Conservation (phyloP, 345 rosid genomes). For the Salix exigua region DNA sequence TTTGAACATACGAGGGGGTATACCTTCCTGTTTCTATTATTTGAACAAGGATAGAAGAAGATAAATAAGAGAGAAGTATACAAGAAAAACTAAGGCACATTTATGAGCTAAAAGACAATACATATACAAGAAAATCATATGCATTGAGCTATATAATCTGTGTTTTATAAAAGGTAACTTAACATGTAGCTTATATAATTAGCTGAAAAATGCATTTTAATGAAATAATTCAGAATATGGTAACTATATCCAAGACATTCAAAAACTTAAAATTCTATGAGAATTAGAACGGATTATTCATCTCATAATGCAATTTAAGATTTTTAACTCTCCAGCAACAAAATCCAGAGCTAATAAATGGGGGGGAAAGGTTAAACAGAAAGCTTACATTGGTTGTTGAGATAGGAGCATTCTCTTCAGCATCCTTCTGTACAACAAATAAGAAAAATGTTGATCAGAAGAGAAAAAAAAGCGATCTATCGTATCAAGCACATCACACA, state of each 20-base stretch:
- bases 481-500: conserved; percentile 5
- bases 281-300: neutral
- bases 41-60: conserved; percentile 6
- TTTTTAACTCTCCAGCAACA: neutral
- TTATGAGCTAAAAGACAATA: neutral
- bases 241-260: neutral
- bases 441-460: conserved; percentile 6
- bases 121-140: neutral
- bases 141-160: neutral
- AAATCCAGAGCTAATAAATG: neutral
- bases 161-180: neutral
- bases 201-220: neutral
- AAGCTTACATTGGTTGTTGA: conserved; percentile 42
- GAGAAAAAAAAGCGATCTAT: neutral
- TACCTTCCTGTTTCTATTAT: conserved; percentile 81
- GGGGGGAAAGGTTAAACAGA: conserved; percentile 1
- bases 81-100: neutral
- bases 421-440: conserved; percentile 44
- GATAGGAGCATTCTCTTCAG: conserved; percentile 29
- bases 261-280: neutral
- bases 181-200: neutral
- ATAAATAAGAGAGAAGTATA: neutral
- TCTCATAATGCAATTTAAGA: neutral
- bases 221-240: neutral
- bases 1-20: conserved; percentile 97